Base-by-base conservation (phyloP, 2,329 filamentous ascomycete species). In the Phaeosphaeriaceae sp. region DNA sequence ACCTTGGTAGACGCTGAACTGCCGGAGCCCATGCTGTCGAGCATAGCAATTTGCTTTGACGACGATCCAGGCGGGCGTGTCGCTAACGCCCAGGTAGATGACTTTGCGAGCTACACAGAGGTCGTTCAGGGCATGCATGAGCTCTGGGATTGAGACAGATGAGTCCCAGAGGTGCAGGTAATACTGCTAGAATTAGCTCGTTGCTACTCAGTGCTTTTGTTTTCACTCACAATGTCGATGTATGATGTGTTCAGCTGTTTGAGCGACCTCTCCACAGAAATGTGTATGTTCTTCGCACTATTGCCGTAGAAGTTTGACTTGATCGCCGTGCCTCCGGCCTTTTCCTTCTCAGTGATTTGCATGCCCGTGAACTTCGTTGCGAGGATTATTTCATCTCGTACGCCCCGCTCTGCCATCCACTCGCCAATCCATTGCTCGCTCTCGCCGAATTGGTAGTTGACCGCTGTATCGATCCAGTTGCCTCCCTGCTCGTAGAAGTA, bases 381-480 rank as follows among this genome's bases (percentile, higher is more conserved):
- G 36, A 81, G 66, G 15, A 81, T 72, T 56, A 81, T 79, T 54
- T 74, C 70, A 54, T 80, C 78, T 7, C 79, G 70, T 33, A 74
- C 75, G 3, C 69, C 66, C 31, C 75, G 69, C 51, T 56, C 24
- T 54, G 76, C 66, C 74, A 81, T 77, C 79, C 79, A 81, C 51
- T 81, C 79, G 36, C 80, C 79, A 15, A 82, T 65, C 78, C 77
- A 80, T 20, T 71, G 62, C 66, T 82, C 80, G 19, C 72, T 76
- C 56, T 82, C 71, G 20, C 77, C 76, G 58, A 71, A 65, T 47
- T 79, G 76, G 58, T 81, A 80, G 55, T 74, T 75, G 56, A 74
- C 75, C 7, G 77, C 76, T 6, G 88, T 91, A 72, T 92, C 90
- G 69, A 92, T 88, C 74, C 92, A 91, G 77, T 92, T 92, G 22